A percentile compares a stretch with the other conserved stretches of the same genome.
These are phyloP conservation scores for Aspergillus asperescens DNA, from an alignment of 495 filamentous ascomycete genomes.

Conservation along the genomic window DNA sequence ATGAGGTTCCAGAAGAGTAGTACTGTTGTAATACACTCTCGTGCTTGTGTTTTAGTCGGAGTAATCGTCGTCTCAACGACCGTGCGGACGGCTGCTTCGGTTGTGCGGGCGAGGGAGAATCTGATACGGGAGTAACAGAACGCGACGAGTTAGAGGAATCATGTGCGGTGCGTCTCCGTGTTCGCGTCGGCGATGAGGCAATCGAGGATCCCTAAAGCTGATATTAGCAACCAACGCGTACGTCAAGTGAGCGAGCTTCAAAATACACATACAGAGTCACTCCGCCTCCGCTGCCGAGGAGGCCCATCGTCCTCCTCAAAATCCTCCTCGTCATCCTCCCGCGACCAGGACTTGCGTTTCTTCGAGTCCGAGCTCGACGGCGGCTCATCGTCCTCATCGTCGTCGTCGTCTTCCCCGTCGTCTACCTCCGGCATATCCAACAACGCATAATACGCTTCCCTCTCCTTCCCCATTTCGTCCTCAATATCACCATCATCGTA, in stretches of 20 bases:
- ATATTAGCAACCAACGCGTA: constrained; percentile 22
- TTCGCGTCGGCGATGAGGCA: constrained; percentile 45
- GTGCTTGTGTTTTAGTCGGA: constrained; percentile 71
- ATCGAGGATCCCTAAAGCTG: constrained; percentile 53
- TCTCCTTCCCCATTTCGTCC: constrained; percentile 69
- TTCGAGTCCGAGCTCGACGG: constrained; percentile 32
- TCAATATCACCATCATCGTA: constrained; percentile 97
- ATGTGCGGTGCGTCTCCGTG: constrained; percentile 24
- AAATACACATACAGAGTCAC: constrained; percentile 66
- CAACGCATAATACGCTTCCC: constrained; percentile 74
- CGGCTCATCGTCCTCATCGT: constrained; percentile 40
- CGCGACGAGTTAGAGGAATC: constrained; percentile 45
- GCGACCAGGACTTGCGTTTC: constrained; percentile 84
- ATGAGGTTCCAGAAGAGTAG: constrained; percentile 80
- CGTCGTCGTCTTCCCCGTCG: constrained; percentile 63
- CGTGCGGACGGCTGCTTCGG: constrained; percentile 59
- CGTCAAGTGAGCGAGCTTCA: neutral
- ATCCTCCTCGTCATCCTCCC: constrained; percentile 64
- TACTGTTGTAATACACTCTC: constrained; percentile 68
- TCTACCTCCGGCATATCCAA: constrained; percentile 86
- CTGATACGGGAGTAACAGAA: constrained; percentile 40
- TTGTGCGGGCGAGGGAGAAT: constrained; percentile 55
- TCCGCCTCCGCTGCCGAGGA: constrained; percentile 72
- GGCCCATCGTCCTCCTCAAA: constrained; percentile 59
- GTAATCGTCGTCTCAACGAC: constrained; percentile 62